phyloP scores from a whole-genome alignment of 176 grass and related monocot genomes.

The Oryza officinalis region DNA sequence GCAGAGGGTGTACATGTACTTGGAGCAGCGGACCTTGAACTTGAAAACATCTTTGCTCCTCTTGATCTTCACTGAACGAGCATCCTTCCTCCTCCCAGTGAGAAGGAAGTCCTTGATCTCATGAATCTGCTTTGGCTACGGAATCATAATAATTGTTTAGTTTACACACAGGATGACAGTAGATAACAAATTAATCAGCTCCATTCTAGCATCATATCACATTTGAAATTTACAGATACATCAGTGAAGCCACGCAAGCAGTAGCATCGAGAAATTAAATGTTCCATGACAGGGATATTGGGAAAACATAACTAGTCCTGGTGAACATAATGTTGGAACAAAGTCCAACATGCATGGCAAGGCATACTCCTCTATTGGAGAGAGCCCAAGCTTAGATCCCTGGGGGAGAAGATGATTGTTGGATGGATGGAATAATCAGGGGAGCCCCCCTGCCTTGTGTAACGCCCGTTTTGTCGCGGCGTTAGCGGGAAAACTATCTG shows the following conservation, averaged over 20 bases:
- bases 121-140: conserved; percentile 79
- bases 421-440: too few species aligned
- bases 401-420: too few species aligned
- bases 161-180: background rate
- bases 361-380: too few species aligned
- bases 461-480: too few species aligned
- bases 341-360: too few species aligned
- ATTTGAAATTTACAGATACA: background rate
- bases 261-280: background rate
- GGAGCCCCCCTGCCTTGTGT: too few species aligned
- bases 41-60: conserved; percentile 75
- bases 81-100: conserved; percentile 77
- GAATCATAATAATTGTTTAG: background rate
- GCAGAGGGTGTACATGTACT: conserved; percentile 78
- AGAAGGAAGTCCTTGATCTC: conserved; percentile 42
- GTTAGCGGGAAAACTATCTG: too few species aligned
- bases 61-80: conserved; percentile 76
- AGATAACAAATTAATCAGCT: background rate
- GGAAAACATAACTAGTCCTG: background rate
- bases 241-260: background rate
- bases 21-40: conserved; percentile 81
- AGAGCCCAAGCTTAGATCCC: too few species aligned
- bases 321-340: too few species aligned
- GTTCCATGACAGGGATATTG: background rate
- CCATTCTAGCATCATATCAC: background rate